Evolutionary conservation across 495 filamentous ascomycete species (phyloP).

Genomic region (Tuber indicum): DNA sequence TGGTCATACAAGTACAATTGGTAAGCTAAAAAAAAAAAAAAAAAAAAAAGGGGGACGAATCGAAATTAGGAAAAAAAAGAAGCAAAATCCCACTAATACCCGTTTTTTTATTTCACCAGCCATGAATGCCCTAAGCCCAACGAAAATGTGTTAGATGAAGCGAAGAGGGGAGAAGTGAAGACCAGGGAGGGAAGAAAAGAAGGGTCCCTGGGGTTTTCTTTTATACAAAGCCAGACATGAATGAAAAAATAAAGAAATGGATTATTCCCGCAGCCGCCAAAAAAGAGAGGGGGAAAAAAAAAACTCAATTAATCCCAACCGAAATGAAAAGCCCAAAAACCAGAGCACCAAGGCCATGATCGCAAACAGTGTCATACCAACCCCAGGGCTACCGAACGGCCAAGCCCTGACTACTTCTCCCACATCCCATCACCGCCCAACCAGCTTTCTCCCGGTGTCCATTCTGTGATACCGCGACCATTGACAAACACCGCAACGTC

Average conservation of each 20-base stretch:
- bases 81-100: background rate
- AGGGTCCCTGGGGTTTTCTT: background rate
- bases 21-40: background rate
- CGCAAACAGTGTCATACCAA: background rate
- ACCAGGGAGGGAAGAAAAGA: background rate
- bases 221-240: background rate
- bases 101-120: constrained; percentile 3
- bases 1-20: background rate
- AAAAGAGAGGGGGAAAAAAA: background rate
- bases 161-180: background rate
- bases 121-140: constrained; percentile 2
- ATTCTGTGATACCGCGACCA: constrained; percentile 46
- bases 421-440: constrained; percentile 34
- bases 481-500: constrained; percentile 49
- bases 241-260: background rate
- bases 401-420: constrained; percentile 19
- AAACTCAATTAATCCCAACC: background rate
- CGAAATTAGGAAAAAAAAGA: background rate
- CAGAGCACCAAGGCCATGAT: background rate
- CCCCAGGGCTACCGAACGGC: background rate
- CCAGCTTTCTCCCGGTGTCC: constrained; percentile 28
- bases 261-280: background rate
- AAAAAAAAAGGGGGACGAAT: background rate
- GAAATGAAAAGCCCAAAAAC: constrained; percentile 4
- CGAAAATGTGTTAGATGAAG: background rate